Evolutionary conservation across 2,329 filamentous ascomycete genomes (phyloP).

Genomic region (Penicillium sp.): DNA sequence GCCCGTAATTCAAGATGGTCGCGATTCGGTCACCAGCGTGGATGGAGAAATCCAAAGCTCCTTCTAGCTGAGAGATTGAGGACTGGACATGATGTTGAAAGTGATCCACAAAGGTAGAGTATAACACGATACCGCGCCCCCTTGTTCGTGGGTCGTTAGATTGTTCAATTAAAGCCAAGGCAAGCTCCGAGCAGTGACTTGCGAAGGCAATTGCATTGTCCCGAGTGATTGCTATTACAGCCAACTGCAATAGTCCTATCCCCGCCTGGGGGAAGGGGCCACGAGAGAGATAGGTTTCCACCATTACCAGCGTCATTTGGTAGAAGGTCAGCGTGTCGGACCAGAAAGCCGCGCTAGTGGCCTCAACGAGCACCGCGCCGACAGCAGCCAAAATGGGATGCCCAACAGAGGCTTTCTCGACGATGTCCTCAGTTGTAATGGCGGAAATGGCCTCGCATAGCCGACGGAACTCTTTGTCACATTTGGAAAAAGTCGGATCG

Average conservation of each 20-base stretch:
- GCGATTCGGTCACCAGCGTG: slow-evolving; percentile 70
- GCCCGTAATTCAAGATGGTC: slow-evolving; percentile 70
- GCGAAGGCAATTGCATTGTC: slow-evolving; percentile 72
- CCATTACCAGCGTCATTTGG: slow-evolving; percentile 50
- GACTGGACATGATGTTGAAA: slow-evolving; percentile 63
- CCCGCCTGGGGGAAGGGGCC: slow-evolving; percentile 54
- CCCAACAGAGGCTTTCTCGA: background rate
- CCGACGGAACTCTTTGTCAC: slow-evolving; percentile 1
- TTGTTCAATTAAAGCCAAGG: slow-evolving; percentile 65
- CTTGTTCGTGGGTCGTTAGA: slow-evolving; percentile 32
- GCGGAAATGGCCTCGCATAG: slow-evolving; percentile 2
- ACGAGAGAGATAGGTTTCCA: slow-evolving; percentile 48
- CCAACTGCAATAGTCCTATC: slow-evolving; percentile 65
- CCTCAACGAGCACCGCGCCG: slow-evolving; percentile 53
- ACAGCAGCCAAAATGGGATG: slow-evolving; percentile 49
- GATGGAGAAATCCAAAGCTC: slow-evolving; percentile 66
- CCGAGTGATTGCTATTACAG: slow-evolving; percentile 66
- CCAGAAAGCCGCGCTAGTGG: slow-evolving; percentile 56
- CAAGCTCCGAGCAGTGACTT: slow-evolving; percentile 63
- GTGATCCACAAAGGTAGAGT: slow-evolving; percentile 60
- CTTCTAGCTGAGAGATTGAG: slow-evolving; percentile 62
- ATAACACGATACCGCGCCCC: too few species aligned
- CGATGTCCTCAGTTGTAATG: background rate
- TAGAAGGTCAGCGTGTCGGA: slow-evolving; percentile 56
- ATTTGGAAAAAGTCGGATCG: slow-evolving; percentile 1